Evolutionary conservation across 352 stramenopile genomes (phyloP).

Genomic region (Phytopythium boreale): DNA sequence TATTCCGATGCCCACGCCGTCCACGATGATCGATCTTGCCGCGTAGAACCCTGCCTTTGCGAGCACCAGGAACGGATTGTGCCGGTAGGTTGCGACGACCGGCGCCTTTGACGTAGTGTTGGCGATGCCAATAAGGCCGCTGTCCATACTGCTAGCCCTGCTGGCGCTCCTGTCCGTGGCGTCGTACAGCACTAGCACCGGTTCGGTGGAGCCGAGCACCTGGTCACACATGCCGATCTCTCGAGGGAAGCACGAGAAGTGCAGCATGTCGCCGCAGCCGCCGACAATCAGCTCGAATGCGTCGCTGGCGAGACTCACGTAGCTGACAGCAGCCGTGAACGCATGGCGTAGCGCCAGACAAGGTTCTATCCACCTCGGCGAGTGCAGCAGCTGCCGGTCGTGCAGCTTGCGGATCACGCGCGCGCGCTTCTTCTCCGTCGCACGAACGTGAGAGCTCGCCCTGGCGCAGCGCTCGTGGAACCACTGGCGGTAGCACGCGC

Average conservation of each 20-base stretch:
- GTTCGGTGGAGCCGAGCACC: constrained; percentile 11
- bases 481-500: constrained; percentile 21
- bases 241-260: constrained; percentile 24
- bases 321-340: constrained; percentile 11
- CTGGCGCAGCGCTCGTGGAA: constrained; percentile 12
- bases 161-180: not conserved
- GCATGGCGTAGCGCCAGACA: constrained; percentile 8
- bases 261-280: constrained; percentile 17
- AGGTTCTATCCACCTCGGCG: constrained; percentile 15
- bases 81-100: constrained; percentile 8
- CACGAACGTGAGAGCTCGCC: not conserved
- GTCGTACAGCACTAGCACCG: constrained; percentile 11
- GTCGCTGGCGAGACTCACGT: constrained; percentile 14
- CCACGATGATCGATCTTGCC: constrained; percentile 10
- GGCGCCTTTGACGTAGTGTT: not conserved
- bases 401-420: constrained; percentile 17
- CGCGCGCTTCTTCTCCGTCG: constrained; percentile 14
- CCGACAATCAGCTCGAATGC: constrained; percentile 20
- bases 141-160: too few relatives aligned
- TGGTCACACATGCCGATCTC: constrained; percentile 31
- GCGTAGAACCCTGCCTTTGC: constrained; percentile 22
- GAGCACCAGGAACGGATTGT: constrained; percentile 23
- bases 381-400: constrained; percentile 22
- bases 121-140: not conserved
- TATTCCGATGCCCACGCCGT: constrained; percentile 16